Base-by-base conservation (phyloP, 2,329 filamentous ascomycete species). In the Penicillium sp. region DNA sequence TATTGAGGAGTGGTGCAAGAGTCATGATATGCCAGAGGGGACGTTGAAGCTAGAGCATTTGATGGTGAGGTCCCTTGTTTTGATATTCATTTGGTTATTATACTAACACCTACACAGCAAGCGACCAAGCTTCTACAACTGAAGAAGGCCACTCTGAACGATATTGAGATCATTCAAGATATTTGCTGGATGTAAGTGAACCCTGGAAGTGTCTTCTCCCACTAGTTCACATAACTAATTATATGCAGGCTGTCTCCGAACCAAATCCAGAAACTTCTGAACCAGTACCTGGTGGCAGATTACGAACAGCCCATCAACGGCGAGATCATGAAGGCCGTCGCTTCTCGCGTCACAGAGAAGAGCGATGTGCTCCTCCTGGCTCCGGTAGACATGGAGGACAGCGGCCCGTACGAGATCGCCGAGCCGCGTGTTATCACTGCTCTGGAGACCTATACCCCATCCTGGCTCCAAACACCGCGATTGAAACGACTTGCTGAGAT, bases 1-100 rank as follows among this genome's bases (percentile, higher is more conserved):
- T 57, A 99, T 99, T 63, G 94, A 99, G 77, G 94, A 99, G 78
- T 99, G 94, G 94, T 99, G 94, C 80, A 99, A 99, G 86, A 96
- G 93, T 72, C 96, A 99, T 75, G 94, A 97, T 68, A 97, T 99
- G 93, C 94, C 94, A 1, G 93, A 99, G 77, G 94, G 94, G 55
- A 99, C 93, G 31, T 83, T 99, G 53, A 93, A 97, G 79, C 84
- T 99, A 56, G 94, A 99, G 81, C 94, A 99, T 81, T 80, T 99
- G 67, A 99, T 99, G 94, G 89, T 91, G 78, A 77, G 80, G 69
- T 19, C 27, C 39, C 13, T 21, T 51, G 38, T 17, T 17, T n/a
- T 36, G 17, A 35, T 19, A 9, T 29, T 29, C 17, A 33, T 35
- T 44, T 51, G 39, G 39, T 31, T 8, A 21, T 54, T 25, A 25